Evolutionary conservation across 2,329 filamentous ascomycete species (phyloP).

Genomic region (Thermochaetoides dissita): DNA sequence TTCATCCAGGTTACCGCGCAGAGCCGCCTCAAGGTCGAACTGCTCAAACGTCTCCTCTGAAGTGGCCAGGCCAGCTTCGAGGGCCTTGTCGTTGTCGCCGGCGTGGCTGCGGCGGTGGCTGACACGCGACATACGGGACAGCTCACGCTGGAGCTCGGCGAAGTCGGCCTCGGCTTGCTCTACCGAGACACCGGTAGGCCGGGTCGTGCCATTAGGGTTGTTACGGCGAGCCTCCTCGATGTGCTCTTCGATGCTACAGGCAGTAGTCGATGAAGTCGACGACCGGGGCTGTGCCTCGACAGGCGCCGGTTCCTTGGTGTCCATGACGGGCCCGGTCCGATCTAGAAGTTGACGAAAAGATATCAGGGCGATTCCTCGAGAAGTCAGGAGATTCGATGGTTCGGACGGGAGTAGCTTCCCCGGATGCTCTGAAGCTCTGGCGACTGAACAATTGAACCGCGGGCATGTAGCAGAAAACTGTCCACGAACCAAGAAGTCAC

Average conservation of each 20-base stretch:
- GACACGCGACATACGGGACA: constrained; percentile 41
- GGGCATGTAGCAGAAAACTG: no score
- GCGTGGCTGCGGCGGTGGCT: constrained; percentile 28
- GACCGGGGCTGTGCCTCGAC: constrained; percentile 4
- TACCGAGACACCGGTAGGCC: constrained; percentile 45
- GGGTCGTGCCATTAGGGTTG: constrained; percentile 35
- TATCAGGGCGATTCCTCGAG: no score
- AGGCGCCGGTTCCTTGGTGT: constrained; percentile 1
- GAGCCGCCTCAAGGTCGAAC: constrained; percentile 63
- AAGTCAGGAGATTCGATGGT: no score
- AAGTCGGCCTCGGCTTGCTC: constrained; percentile 58
- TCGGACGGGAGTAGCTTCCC: no score
- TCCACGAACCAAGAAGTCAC: no score
- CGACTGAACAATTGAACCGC: no score
- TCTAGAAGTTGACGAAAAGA: no score
- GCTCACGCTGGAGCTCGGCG: constrained; percentile 47
- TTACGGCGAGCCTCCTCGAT: constrained; percentile 27
- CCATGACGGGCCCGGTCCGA: background rate
- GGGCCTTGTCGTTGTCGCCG: constrained; percentile 46
- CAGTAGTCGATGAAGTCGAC: constrained; percentile 12
- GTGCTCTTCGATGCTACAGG: constrained; percentile 24
- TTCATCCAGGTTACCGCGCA: constrained; percentile 58
- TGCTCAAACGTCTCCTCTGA: constrained; percentile 37
- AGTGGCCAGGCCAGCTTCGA: constrained; percentile 23
- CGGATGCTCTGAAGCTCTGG: no score